A percentile compares a stretch with the other conserved stretches of the same genome.
These are phyloP conservation scores for Solanum ossicruentum DNA, from an alignment of 257 asterid species.

Conservation along the genomic window DNA sequence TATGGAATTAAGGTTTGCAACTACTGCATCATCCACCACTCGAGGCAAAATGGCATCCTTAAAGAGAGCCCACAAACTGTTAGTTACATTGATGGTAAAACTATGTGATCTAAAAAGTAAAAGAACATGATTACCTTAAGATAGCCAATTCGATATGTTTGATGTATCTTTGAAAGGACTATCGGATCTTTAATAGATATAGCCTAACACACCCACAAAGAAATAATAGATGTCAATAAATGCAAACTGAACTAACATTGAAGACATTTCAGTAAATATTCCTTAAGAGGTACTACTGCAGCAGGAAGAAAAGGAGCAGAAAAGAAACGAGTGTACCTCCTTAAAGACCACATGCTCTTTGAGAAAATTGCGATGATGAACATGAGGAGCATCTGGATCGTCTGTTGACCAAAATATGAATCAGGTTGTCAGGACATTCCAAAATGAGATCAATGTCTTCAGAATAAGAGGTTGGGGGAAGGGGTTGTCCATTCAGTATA, in stretches of 20 bases:
- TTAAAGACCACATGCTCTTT: constrained; percentile 77
- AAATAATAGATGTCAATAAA: constrained; percentile 6
- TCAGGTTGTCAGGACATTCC: constrained; percentile 1
- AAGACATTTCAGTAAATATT: not conserved
- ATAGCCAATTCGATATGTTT: constrained; percentile 82
- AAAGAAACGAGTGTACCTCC: constrained; percentile 44
- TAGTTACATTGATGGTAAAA: constrained; percentile 3
- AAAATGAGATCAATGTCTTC: constrained; percentile 2
- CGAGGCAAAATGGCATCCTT: constrained; percentile 89
- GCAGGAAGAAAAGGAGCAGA: not conserved
- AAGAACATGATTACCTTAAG: constrained; percentile 48
- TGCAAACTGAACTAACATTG: not conserved
- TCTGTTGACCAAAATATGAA: constrained; percentile 35
- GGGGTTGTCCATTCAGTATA: not conserved
- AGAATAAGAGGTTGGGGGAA: not conserved
- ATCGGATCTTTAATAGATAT: constrained; percentile 73
- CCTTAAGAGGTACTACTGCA: not conserved
- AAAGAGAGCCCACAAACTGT: constrained; percentile 16
- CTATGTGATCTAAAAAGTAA: not conserved
- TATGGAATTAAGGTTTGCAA: constrained; percentile 65
- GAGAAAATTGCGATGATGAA: constrained; percentile 73
- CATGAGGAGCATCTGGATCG: constrained; percentile 68
- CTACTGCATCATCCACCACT: constrained; percentile 57
- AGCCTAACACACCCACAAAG: constrained; percentile 33
- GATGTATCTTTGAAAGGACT: constrained; percentile 88